Evolutionary conservation across 2,329 filamentous ascomycete genomes (phyloP).

Genomic region (Trichoderma sp.): DNA sequence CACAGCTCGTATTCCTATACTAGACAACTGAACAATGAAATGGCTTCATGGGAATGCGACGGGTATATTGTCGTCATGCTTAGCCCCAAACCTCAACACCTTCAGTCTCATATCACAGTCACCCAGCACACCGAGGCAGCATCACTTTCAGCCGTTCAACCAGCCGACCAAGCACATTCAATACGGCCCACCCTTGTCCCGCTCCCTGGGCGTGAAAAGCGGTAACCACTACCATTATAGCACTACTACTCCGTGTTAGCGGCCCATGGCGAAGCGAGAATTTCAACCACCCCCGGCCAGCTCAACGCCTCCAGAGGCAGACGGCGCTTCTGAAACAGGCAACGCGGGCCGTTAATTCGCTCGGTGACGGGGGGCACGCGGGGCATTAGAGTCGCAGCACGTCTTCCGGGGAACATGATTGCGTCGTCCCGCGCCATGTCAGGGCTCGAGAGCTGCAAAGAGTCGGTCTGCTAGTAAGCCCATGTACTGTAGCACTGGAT

Average conservation of each 20-base stretch:
- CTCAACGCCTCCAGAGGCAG: conserved; percentile 3
- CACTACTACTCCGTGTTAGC: not conserved
- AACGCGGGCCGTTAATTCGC: not conserved
- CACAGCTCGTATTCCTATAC: not conserved
- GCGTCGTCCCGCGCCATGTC: not conserved
- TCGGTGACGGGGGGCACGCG: conserved; percentile 16
- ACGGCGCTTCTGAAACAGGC: conserved; percentile 12
- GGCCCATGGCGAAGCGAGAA: not conserved
- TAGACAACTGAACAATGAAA: not conserved
- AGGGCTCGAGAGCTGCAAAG: conserved; percentile 8
- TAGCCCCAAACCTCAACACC: not conserved
- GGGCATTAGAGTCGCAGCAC: conserved; percentile 5
- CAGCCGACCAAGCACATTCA: not conserved
- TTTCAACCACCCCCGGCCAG: not conserved
- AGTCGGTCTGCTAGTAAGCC: not conserved
- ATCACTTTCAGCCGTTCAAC: conserved; percentile 3
- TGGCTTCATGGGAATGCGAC: conserved; percentile 1
- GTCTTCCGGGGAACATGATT: not conserved
- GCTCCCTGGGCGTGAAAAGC: conserved; percentile 3
- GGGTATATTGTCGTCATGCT: not conserved
- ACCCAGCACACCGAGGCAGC: not conserved
- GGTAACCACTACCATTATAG: not conserved
- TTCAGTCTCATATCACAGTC: not conserved
- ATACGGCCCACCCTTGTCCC: not conserved
- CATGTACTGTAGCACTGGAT: too few species aligned